Evolutionary conservation across 2,329 filamentous ascomycete species (phyloP).

Genomic region (Microthyrium microscopicum): DNA sequence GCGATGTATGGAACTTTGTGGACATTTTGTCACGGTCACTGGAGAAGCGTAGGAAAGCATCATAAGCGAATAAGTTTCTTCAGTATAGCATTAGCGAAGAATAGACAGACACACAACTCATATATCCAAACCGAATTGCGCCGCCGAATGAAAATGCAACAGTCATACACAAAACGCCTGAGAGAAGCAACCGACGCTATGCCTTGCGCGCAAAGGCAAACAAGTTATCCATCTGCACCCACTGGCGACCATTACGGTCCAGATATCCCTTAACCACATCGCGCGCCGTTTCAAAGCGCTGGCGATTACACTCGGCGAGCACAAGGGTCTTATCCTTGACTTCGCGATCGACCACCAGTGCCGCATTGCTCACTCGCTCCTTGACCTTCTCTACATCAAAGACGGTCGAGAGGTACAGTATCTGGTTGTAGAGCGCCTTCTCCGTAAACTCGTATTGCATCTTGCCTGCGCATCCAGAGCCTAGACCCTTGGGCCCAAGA

Average conservation of each 20-base stretch:
- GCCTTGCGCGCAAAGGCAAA: conserved; percentile 53
- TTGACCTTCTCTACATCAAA: conserved; percentile 83
- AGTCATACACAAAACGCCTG: too few species aligned
- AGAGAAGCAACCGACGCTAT: too few species aligned
- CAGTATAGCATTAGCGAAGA: too few species aligned
- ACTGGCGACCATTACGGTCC: conserved; percentile 77
- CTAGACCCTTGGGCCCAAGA: conserved; percentile 71
- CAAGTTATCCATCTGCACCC: conserved; percentile 83
- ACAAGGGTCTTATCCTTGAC: conserved; percentile 46
- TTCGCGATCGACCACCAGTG: conserved; percentile 32
- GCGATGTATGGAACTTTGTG: conserved; percentile 49
- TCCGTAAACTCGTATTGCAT: conserved; percentile 84
- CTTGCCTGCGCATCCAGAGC: conserved; percentile 64
- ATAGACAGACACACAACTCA: too few species aligned
- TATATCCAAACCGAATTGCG: too few species aligned
- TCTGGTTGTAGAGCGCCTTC: conserved; percentile 85
- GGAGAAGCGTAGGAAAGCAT: too few species aligned
- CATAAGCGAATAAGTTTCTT: too few species aligned
- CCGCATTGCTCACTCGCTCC: conserved; percentile 22
- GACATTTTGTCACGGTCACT: too few species aligned
- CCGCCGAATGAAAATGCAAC: too few species aligned
- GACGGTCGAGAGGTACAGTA: conserved; percentile 68
- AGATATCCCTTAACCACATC: conserved; percentile 67
- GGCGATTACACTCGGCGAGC: conserved; percentile 67
- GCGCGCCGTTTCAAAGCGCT: conserved; percentile 60